Evolutionary conservation across 768 basidiomycete genomes (phyloP).

Genomic region (Dentipellis fragilis): DNA sequence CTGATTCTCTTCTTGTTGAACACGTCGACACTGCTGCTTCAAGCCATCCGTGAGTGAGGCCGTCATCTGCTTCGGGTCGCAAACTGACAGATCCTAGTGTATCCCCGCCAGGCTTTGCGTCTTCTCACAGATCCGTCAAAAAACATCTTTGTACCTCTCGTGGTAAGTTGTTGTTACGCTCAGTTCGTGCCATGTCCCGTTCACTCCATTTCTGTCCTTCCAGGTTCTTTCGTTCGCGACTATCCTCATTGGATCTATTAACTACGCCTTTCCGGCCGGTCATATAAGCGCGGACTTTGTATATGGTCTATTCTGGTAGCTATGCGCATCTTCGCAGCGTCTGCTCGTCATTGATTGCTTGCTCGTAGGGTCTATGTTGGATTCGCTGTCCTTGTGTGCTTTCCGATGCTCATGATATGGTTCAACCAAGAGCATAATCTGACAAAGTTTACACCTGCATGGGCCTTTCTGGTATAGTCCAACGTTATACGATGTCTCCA

Average conservation of each 20-base stretch:
- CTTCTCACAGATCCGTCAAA: constrained; percentile 35
- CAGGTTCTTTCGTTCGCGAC: constrained; percentile 42
- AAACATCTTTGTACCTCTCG: constrained; percentile 33
- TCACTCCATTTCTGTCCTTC: background rate
- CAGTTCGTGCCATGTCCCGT: too few relatives aligned
- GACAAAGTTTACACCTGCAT: constrained; percentile 26
- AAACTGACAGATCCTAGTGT: constrained; percentile 23
- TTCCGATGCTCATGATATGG: constrained; percentile 42
- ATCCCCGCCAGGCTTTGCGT: constrained; percentile 31
- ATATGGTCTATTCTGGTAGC: constrained; percentile 35
- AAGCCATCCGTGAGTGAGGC: constrained; percentile 28
- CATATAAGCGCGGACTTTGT: constrained; percentile 25
- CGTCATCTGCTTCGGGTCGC: too few relatives aligned
- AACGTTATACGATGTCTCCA: background rate
- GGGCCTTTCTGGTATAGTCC: constrained; percentile 27
- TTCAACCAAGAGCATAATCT: constrained; percentile 37
- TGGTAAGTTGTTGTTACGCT: constrained; percentile 7
- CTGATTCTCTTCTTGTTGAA: constrained; percentile 34
- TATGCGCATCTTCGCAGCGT: constrained; percentile 2
- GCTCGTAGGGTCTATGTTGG: constrained; percentile 31
- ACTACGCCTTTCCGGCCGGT: constrained; percentile 31
- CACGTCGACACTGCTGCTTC: constrained; percentile 29
- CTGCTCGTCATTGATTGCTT: background rate
- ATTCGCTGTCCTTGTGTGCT: constrained; percentile 27
- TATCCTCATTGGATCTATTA: constrained; percentile 37